Conservation (phyloP, 2,329 filamentous ascomycete genomes). For the Monilinia vaccinii-corymbosi region DNA sequence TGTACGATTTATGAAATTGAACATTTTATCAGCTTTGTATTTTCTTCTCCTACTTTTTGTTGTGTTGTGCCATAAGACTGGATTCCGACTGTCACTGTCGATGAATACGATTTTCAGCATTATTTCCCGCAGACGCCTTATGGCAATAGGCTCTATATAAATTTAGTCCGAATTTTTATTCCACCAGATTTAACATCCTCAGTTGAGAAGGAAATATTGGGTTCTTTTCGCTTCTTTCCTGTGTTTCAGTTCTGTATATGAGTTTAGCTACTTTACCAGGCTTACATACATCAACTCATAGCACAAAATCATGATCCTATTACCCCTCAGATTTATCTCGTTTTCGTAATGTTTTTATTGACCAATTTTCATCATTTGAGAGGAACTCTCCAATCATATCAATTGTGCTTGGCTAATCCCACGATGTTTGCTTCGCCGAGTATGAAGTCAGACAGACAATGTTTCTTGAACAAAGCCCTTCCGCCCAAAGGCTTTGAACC, state of each 20-base stretch:
- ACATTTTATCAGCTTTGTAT: neutral
- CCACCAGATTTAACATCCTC: too few species aligned
- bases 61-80: neutral
- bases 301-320: neutral
- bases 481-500: neutral
- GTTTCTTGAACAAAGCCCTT: neutral
- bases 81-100: neutral
- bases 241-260: neutral
- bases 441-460: neutral
- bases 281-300: neutral
- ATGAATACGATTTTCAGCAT: neutral
- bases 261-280: neutral
- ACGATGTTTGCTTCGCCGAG: neutral
- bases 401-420: neutral
- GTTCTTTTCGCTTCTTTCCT: neutral
- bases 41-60: neutral
- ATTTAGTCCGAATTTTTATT: neutral
- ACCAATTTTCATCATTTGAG: neutral
- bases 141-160: neutral
- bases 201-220: neutral
- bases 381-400: neutral
- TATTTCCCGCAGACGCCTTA: neutral
- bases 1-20: neutral
- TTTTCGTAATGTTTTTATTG: neutral
- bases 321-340: accelerated